Evolutionary conservation across 495 filamentous ascomycete species (phyloP), one percentile per base, ranked within the genome.

Genomic region (Talaromyces ruber): DNA sequence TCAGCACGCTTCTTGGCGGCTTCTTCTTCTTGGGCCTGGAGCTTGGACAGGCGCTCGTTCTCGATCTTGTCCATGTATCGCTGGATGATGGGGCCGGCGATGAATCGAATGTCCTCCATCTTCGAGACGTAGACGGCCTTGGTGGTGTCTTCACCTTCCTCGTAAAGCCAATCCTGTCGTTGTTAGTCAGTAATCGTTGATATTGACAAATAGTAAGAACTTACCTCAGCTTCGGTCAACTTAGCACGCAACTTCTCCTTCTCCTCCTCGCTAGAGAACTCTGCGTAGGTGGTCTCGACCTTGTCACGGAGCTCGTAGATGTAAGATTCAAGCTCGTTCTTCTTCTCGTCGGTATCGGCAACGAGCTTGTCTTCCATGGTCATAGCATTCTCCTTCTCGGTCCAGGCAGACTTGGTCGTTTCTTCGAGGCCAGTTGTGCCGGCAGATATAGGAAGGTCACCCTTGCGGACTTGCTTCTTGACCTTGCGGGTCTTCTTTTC

Each of bases 391-490:
- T 99, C 94, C 71, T 86, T 86, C 82, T 98, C 95, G 34, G 81
- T 74, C 65, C 82, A 77, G 52, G 75, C 69, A 59, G 87, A 80
- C 82, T 89, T 96, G 71, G 77, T 71, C 14, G 75, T 61, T 57
- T 82, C 71, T 59, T 97, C 91, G 57, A 96, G 79, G 45, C 91
- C 87, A 24, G 90, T 82, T 21, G 92, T 97, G 63, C 86, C 91
- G 63, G 88, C 78, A 56, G 88, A 85, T 65, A 99, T 88, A 52
- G 94, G 92, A 58, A 99, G 83, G 64, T 98, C 95, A 66, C 94
- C 94, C 82, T 97, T 98, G 73, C 95, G 91, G 62, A 97, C 88
- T 79, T 98, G 95, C 85, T 98, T 99, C 90, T 97, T 98, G 69
- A 99, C 89, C 79, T 97, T 98, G 65, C 93, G 86, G 59, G 86